phyloP scores from a whole-genome alignment of 2,329 filamentous ascomycete species.

The Neoascochyta sp. region DNA sequence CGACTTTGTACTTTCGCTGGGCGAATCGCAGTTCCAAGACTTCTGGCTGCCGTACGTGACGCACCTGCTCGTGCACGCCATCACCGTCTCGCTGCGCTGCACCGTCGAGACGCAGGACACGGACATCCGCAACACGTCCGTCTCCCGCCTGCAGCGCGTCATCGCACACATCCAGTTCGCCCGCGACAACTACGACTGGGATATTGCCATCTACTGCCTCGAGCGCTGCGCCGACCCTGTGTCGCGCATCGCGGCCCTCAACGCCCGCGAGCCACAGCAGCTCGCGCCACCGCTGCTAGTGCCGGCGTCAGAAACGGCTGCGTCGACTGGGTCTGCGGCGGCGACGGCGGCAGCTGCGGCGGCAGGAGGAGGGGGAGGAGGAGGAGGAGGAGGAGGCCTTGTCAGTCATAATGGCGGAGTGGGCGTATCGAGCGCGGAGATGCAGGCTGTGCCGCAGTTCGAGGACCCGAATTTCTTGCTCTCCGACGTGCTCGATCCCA shows the following conservation, averaged over 20 bases:
- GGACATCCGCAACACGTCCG: constrained; percentile 45
- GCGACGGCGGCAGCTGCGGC: no score
- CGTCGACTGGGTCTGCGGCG: no score
- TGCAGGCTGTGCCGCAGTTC: constrained; percentile 8
- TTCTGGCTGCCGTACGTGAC: constrained; percentile 52
- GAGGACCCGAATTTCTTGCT: constrained; percentile 29
- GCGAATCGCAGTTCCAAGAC: constrained; percentile 48
- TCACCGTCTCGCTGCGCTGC: constrained; percentile 52
- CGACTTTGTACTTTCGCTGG: constrained; percentile 48
- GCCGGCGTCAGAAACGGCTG: constrained; percentile 16
- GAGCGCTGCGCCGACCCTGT: constrained; percentile 42
- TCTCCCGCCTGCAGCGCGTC: constrained; percentile 48
- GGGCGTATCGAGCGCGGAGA: constrained; percentile 3
- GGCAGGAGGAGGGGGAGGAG: no score
- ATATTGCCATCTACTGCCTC: constrained; percentile 53
- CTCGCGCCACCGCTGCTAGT: no score
- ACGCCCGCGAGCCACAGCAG: constrained; percentile 19
- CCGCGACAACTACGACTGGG: constrained; percentile 52
- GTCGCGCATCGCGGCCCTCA: constrained; percentile 32
- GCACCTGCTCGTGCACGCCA: constrained; percentile 52
- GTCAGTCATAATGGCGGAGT: no score
- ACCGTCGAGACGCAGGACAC: constrained; percentile 50
- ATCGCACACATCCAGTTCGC: constrained; percentile 48
- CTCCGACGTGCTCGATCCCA: constrained; percentile 32
- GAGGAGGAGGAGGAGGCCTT: no score